Conservation (phyloP, 31 red algal genomes). For the Pterothamnion heteromorphum region DNA sequence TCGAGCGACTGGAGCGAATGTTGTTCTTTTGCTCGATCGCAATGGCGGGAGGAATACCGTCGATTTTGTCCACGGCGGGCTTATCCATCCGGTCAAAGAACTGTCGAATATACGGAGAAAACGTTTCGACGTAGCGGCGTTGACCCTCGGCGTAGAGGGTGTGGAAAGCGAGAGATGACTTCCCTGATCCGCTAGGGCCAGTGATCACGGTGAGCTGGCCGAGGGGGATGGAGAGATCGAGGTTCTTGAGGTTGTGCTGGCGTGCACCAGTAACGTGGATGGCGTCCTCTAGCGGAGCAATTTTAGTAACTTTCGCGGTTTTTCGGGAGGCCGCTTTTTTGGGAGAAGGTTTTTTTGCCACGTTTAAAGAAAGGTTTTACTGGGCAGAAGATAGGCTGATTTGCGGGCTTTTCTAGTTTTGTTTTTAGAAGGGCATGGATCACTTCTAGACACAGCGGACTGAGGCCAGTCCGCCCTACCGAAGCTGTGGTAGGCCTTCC, state of each 20-base stretch:
- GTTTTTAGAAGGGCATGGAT: too few species aligned
- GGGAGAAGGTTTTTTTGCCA: too few species aligned
- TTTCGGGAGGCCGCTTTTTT: too few species aligned
- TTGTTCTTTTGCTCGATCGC: slow-evolving; percentile 38
- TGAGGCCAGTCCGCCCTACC: too few species aligned
- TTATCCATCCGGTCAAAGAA: slow-evolving; percentile 38
- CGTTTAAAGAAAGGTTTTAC: too few species aligned
- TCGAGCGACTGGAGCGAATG: slow-evolving; percentile 17
- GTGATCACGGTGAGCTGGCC: slow-evolving; percentile 52
- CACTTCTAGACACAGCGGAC: too few species aligned
- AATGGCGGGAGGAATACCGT: slow-evolving; percentile 29
- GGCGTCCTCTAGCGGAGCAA: too few species aligned
- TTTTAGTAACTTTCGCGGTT: too few species aligned
- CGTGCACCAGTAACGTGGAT: not conserved
- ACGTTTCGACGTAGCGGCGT: slow-evolving; percentile 38
- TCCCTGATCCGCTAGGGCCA: slow-evolving; percentile 42
- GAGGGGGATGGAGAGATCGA: slow-evolving; percentile 24
- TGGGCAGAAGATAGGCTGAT: too few species aligned
- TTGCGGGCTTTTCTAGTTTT: too few species aligned
- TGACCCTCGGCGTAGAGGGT: slow-evolving; percentile 44
- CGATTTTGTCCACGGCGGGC: not conserved
- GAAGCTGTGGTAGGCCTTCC: too few species aligned
- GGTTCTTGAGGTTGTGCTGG: slow-evolving; percentile 46
- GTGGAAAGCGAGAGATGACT: slow-evolving; percentile 37
- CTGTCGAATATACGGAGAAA: slow-evolving; percentile 28